Conservation (phyloP, 2,329 filamentous ascomycete species). For the Kalmusia sp. region DNA sequence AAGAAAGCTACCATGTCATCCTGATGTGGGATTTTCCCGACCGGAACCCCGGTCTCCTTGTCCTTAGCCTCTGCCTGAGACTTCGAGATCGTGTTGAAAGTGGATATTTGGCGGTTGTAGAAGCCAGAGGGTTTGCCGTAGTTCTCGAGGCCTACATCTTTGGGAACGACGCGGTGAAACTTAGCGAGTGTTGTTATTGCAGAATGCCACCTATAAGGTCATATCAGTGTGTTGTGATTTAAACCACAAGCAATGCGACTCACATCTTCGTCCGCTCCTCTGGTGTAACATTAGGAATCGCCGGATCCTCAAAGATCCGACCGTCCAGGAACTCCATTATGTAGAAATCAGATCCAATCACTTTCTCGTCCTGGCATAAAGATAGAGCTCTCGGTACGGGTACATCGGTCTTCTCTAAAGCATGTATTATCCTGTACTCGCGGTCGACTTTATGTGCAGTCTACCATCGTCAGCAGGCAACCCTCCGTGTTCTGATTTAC, state of each 20-base stretch:
- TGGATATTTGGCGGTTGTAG: conserved; percentile 84
- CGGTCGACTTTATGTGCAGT: conserved; percentile 96
- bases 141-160: conserved; percentile 69
- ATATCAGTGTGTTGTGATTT: conserved; percentile 1
- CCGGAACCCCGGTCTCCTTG: conserved; percentile 75
- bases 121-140: conserved; percentile 81
- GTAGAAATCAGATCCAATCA: conserved; percentile 93
- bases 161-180: conserved; percentile 77
- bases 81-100: conserved; percentile 78
- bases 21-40: conserved; percentile 85
- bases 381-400: conserved; percentile 84
- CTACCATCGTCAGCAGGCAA: conserved; percentile 50
- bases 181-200: conserved; percentile 84
- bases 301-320: conserved; percentile 88
- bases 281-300: conserved; percentile 74
- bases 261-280: conserved; percentile 76
- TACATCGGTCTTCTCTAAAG: conserved; percentile 79
- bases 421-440: conserved; percentile 89
- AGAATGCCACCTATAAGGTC: conserved; percentile 71
- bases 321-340: conserved; percentile 97
- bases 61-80: conserved; percentile 80
- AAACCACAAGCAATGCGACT: neutral
- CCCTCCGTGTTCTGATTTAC: too few species aligned
- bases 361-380: conserved; percentile 80
- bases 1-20: conserved; percentile 83